Conservation (phyloP, 2,329 filamentous ascomycete species). For the Cercospora zeina region DNA sequence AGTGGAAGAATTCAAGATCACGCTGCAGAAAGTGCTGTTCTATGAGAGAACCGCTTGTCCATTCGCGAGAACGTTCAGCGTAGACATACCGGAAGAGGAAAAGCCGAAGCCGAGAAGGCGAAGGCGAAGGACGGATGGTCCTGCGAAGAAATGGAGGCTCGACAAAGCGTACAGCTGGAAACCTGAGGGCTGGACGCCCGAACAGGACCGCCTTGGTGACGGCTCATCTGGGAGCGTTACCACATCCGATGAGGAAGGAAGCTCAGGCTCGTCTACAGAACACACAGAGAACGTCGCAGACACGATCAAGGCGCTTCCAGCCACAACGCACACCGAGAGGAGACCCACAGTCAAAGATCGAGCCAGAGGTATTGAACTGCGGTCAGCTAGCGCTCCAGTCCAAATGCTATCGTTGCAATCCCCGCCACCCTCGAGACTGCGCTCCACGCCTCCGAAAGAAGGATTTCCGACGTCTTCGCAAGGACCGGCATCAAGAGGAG, state of each 20-base stretch:
- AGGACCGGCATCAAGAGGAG: not conserved
- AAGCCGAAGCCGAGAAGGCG: conserved; percentile 63
- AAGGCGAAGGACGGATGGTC: conserved; percentile 64
- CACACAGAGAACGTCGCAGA: conserved; percentile 21
- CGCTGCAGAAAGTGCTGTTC: conserved; percentile 70
- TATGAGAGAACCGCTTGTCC: conserved; percentile 89
- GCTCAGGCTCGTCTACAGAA: conserved; percentile 26
- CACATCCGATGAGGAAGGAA: conserved; percentile 29
- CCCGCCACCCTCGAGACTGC: conserved; percentile 45
- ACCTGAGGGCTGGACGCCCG: conserved; percentile 42
- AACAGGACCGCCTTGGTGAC: conserved; percentile 22
- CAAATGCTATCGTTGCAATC: conserved; percentile 47
- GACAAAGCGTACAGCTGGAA: conserved; percentile 49
- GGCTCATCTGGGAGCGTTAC: conserved; percentile 28
- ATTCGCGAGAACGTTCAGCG: conserved; percentile 74
- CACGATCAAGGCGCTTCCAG: conserved; percentile 22
- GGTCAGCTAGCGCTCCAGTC: conserved; percentile 44
- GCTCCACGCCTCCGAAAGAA: conserved; percentile 9
- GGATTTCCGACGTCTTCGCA: not conserved
- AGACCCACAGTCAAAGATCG: conserved; percentile 30
- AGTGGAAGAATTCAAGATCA: conserved; percentile 66
- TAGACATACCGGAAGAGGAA: conserved; percentile 69
- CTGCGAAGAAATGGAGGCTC: conserved; percentile 54
- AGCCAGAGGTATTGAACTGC: conserved; percentile 28
- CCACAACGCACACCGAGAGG: conserved; percentile 23